Evolutionary conservation across 1,284 basidiomycete genomes (phyloP), one percentile per base, ranked within the genome.

Genomic region (Austropuccinia psidii): DNA sequence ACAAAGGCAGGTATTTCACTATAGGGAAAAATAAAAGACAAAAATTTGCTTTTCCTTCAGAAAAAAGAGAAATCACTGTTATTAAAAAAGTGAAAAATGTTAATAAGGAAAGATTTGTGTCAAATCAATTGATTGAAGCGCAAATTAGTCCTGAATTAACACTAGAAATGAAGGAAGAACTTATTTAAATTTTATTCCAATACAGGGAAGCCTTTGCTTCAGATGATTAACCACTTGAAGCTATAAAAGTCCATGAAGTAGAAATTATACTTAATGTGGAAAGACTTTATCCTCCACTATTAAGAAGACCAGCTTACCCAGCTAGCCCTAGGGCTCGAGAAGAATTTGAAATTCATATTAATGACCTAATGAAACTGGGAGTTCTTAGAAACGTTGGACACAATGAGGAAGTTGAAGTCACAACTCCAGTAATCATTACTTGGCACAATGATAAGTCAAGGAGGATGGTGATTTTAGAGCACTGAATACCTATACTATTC

Each of bases 281-380:
- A 2, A 65, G 33, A 65, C 61, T 43, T 45, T 54, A 67, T 24
- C 64, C 64, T 2, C 43, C 43, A 33, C 19, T 49, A 5, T 27
- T 54, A 19, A 54, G 49, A 39, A 67, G 33, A 54, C n/a, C 29
- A 33, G 45, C 49, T 24, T 67, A 54, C 35, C 64, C 64, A 3
- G 64, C 64, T 6, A 67, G 64, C 33, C 64, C 64, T 1, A 67
- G 64, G 24, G 29, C 19, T 37, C 17, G 64, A 50, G 37, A 24
- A 37, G 64, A 50, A 4, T 11, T 54, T 7, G 47, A 54, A 5
- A 49, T 35, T 6, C 64, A 67, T 37, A 29, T 54, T 9, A 37
- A 54, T 33, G 31, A 52, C 11, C 33, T 67, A 2, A 13, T 54
- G 1, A 67, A 24, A 24, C 15, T 67, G 17, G 17, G 24, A 35